Base-by-base conservation (phyloP, 108 stramenopile species). In the Epithemia pelagica region DNA sequence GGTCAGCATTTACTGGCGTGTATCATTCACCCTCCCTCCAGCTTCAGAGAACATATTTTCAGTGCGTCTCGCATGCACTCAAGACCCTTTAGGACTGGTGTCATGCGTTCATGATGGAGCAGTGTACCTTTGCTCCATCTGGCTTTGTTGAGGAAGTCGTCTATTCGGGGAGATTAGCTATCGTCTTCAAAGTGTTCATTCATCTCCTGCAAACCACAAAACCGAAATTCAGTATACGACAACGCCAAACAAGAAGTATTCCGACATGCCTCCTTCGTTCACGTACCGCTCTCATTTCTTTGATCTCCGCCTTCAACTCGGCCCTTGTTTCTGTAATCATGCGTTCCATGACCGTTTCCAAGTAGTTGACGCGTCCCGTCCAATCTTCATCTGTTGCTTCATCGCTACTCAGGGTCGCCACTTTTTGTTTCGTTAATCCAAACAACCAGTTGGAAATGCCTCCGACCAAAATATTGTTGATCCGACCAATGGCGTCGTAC, bases 361-460 rank as follows among this genome's bases (percentile, higher is more conserved):
- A 27, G 26, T 58, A 58, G 5, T 23, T 58, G 25, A 58, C 26
- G 18, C 56, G 56, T 58, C 56, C 56, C 21, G 56, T 58, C 56
- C 56, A 58, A 26, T 58, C 56, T 58, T 58, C 56, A 46, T 46
- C 37, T 5, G 15, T 46, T 58, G 56, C 56, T 21, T 58, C 56
- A 8, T 58, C 56, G 26, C 21, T 58, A 21, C 26, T 58, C 22
- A 26, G 56, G 18, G 22, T 27, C 7, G 56, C 5, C 5, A 26
- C 56, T 7, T 27, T 58, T 58, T 27, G 56, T n/a, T 58, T 58
- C 7, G 18, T 58, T 21, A 58, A 26, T 5, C 56, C 22, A 27
- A 58, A 23, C 56, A 58, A 58, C 22, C 22, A 58, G 21, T 27
- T 21, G 56, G 22, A 23, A 7, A 26, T 27, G 25, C 15, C 22